Conservation (phyloP, 768 basidiomycete species). For the Lactarius sanguifluus region DNA sequence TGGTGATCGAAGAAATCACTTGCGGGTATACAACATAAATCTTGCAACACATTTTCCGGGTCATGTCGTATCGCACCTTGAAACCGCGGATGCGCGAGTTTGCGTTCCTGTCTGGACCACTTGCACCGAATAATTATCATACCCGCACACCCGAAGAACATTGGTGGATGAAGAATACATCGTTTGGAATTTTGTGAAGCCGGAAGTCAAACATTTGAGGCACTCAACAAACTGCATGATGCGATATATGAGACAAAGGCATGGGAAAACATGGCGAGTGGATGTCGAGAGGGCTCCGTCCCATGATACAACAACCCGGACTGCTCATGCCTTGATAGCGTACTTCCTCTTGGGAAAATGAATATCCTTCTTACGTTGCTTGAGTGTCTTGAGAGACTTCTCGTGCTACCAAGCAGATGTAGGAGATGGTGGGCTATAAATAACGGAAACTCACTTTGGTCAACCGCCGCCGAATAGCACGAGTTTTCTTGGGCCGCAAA, state of each 20-base stretch:
- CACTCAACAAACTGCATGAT: conserved; percentile 14
- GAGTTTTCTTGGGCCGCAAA: conserved; percentile 96
- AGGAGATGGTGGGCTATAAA: conserved; percentile 3
- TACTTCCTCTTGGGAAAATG: conserved; percentile 95
- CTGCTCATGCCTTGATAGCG: conserved; percentile 84
- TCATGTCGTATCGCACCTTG: background rate
- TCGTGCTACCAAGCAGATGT: conserved; percentile 61
- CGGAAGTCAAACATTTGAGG: conserved; percentile 17
- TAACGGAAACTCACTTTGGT: conserved; percentile 62
- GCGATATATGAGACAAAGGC: conserved; percentile 31
- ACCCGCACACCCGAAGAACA: background rate
- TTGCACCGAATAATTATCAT: background rate
- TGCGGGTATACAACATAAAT: background rate
- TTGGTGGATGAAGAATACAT: conserved; percentile 8
- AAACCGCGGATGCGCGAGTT: background rate
- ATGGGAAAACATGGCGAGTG: conserved; percentile 37
- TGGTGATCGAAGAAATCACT: background rate
- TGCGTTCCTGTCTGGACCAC: background rate
- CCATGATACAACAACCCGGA: conserved; percentile 26
- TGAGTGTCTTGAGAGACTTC: conserved; percentile 79
- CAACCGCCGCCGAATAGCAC: conserved; percentile 94
- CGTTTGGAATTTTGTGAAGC: conserved; percentile 3
- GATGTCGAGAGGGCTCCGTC: conserved; percentile 34
- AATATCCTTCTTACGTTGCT: conserved; percentile 90
- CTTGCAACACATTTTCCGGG: background rate